Evolutionary conservation across 495 filamentous ascomycete genomes (phyloP), one percentile per base, ranked within the genome.

Genomic region (Hypoxylon lienhwacheense): DNA sequence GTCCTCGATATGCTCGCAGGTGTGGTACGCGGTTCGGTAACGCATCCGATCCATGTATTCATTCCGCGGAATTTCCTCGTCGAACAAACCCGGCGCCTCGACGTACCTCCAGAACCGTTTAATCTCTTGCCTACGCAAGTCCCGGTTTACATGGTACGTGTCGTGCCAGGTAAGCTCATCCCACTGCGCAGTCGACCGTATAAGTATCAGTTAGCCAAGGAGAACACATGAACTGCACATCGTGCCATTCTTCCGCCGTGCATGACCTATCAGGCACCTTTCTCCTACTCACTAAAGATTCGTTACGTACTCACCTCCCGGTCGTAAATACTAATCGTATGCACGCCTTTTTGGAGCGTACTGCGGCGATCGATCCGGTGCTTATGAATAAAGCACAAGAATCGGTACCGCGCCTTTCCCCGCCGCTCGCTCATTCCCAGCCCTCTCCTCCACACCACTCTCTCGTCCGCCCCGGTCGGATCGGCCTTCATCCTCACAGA

Each of bases 151-250:
- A 25, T 52, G 47, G 40, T 53, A 63, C 1, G 59, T 45, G 25
- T 63, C 59, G 17, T 63, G 59, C 47, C 48, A 63, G 8, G 53
- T 63, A 1, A 63, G 53, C 34, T 58, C 48, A 25, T 63, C 48
- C 53, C 48, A 60, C 56, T 58, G 14, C 5, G 12, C 17, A n/a
- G n/a, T 15, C 6, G 4, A 16, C 6, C 7, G 8, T 5, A 16
- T 5, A 29, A 1, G 7, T 4, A 7, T 20, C 7, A 21, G 22
- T 39, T 8, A 12, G 10, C 1, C 7, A 19, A 5, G 10, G 7
- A 15, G 31, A 1, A 7, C 21, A 17, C 8, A 11, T 6, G 5
- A 7, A 6, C 25, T 28, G 25, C 25, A 28, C 5, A 16, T n/a
- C n/a, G n/a, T n/a, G n/a, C n/a, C n/a, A n/a, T n/a, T n/a, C n/a